phyloP scores from a whole-genome alignment of 2,329 filamentous ascomycete species.

The Hortaea sp. region DNA sequence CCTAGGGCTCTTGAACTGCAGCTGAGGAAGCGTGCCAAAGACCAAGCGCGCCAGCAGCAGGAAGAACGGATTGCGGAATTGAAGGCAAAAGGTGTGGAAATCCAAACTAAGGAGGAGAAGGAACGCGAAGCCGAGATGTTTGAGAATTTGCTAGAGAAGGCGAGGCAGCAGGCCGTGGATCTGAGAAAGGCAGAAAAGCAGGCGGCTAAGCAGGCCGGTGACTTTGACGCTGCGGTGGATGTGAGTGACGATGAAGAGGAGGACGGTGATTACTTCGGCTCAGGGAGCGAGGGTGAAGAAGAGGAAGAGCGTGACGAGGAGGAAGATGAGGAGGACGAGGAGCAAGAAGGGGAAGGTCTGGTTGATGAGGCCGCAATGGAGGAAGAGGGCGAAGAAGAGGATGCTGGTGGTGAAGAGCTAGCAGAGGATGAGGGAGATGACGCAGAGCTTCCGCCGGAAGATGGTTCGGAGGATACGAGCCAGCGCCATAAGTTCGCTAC shows the following conservation, averaged over 20 bases:
- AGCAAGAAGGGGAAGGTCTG: constrained; percentile 21
- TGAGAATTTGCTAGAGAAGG: constrained; percentile 80
- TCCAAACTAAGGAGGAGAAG: constrained; percentile 80
- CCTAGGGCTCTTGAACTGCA: constrained; percentile 57
- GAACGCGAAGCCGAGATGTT: constrained; percentile 72
- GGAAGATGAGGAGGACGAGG: constrained; percentile 22
- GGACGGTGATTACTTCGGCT: constrained; percentile 37
- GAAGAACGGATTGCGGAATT: constrained; percentile 68
- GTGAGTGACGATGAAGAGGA: constrained; percentile 44
- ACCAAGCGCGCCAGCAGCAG: constrained; percentile 70
- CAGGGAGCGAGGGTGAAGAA: constrained; percentile 30
- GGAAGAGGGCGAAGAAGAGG: constrained; percentile 19
- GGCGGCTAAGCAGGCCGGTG: constrained; percentile 51
- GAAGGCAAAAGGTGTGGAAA: constrained; percentile 64
- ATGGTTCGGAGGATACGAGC: neutral
- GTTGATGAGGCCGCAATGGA: constrained; percentile 24
- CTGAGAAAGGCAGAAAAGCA: constrained; percentile 69
- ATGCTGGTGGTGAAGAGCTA: constrained; percentile 7
- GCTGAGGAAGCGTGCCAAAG: constrained; percentile 61
- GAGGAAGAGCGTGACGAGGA: constrained; percentile 23
- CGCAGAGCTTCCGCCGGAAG: neutral
- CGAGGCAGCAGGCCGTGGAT: constrained; percentile 67
- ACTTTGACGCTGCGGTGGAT: constrained; percentile 33
- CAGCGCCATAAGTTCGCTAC: neutral
- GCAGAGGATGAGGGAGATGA: constrained; percentile 10